These are phyloP conservation scores for Alectoria sarmentosa DNA, from an alignment of 495 filamentous ascomycete species.

Conservation along the genomic window DNA sequence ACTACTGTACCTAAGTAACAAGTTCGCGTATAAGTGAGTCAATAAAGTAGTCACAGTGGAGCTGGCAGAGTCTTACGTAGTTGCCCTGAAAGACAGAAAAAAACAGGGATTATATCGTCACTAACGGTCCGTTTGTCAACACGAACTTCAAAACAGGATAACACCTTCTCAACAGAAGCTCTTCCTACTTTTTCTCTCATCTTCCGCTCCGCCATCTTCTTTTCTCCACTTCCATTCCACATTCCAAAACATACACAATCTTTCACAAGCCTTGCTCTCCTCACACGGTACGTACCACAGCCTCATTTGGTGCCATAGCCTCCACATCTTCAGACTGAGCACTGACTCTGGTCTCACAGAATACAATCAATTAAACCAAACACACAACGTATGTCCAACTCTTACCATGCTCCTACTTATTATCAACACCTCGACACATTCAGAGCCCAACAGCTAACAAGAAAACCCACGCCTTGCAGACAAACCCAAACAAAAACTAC, in stretches of 20 bases:
- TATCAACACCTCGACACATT: neutral
- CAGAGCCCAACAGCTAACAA: neutral
- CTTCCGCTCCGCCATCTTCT: neutral
- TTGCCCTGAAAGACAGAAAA: neutral
- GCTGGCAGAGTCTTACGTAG: neutral
- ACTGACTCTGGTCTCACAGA: neutral
- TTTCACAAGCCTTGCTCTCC: neutral
- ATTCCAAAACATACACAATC: neutral
- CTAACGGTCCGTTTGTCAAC: slow-evolving; percentile 5
- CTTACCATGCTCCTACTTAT: neutral
- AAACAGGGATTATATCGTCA: neutral
- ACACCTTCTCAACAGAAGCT: slow-evolving; percentile 10
- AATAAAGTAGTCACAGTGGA: neutral
- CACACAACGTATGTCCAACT: neutral
- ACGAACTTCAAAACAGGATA: neutral
- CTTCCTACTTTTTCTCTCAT: neutral
- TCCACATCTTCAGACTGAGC: neutral
- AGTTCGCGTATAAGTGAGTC: neutral
- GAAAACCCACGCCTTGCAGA: neutral
- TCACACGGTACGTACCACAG: neutral
- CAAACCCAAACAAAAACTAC: neutral
- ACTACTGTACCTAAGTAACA: neutral
- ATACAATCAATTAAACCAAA: neutral
- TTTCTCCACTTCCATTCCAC: neutral
- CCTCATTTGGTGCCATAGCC: neutral